Evolutionary conservation across 169 alveolate genomes (phyloP).

Genomic region (Prorocentrum cordatum): DNA sequence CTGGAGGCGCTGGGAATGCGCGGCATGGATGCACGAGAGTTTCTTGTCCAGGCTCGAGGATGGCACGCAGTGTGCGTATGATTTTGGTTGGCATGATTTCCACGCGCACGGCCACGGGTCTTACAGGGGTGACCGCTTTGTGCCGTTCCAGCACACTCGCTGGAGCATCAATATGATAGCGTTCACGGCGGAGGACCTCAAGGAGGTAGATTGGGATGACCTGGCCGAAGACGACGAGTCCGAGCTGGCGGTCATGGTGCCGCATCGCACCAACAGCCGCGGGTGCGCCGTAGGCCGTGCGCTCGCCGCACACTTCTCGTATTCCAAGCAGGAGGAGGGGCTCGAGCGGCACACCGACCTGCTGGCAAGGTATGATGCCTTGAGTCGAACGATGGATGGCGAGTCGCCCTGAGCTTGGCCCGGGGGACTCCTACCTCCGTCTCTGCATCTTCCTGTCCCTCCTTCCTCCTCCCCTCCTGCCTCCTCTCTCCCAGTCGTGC

Average conservation of each 20-base stretch:
- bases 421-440: too few relatives aligned
- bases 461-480: too few relatives aligned
- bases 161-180: constrained; percentile 67
- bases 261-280: too few relatives aligned
- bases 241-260: constrained; percentile 54
- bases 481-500: too few relatives aligned
- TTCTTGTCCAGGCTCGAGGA: constrained; percentile 20
- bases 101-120: constrained; percentile 49
- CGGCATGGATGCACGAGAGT: constrained; percentile 66
- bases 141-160: constrained; percentile 34
- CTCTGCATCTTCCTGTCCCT: too few relatives aligned
- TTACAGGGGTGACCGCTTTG: background rate
- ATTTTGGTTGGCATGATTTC: constrained; percentile 66
- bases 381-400: too few relatives aligned
- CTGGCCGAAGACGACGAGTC: constrained; percentile 53
- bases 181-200: constrained; percentile 42
- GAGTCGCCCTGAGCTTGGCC: too few relatives aligned
- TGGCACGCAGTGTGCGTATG: constrained; percentile 54
- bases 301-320: constrained; percentile 52
- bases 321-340: constrained; percentile 48
- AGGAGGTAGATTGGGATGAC: constrained; percentile 27
- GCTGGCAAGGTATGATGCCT: constrained; percentile 49
- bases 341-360: constrained; percentile 16
- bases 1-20: constrained; percentile 33
- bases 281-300: too few relatives aligned